Percentiles rank a stretch among this genome's conserved stretches.
These are phyloP conservation scores for Peronospora destructor DNA, from an alignment of 352 stramenopile species.

Conservation along the genomic window DNA sequence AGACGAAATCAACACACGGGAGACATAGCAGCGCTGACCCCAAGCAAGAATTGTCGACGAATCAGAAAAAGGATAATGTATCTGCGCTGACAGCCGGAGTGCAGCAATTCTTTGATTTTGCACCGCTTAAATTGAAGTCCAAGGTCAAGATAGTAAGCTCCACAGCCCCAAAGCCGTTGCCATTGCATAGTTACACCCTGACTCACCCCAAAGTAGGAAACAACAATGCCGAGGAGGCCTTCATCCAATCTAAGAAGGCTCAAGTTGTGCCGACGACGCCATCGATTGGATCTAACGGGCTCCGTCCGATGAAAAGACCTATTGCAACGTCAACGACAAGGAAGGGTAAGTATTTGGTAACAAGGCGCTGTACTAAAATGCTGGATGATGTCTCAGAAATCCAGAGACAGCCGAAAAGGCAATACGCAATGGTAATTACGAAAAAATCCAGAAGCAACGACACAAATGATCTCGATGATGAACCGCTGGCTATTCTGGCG, in stretches of 20 bases:
- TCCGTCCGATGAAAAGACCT: constrained; percentile 27
- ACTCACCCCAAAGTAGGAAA: constrained; percentile 14
- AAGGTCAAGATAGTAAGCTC: constrained; percentile 15
- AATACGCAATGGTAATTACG: constrained; percentile 22
- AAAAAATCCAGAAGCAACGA: constrained; percentile 1
- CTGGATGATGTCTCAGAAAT: constrained; percentile 19
- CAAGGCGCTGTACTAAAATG: constrained; percentile 43
- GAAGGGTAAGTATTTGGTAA: constrained; percentile 36
- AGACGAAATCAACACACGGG: background rate
- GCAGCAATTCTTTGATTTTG: constrained; percentile 38
- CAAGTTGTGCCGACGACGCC: constrained; percentile 3
- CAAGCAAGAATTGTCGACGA: constrained; percentile 1
- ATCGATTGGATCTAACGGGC: constrained; percentile 37
- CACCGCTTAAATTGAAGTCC: constrained; percentile 24
- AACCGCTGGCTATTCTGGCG: constrained; percentile 16
- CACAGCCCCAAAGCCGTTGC: constrained; percentile 24
- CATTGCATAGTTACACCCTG: constrained; percentile 20
- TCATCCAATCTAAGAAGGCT: constrained; percentile 6
- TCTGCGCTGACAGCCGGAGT: constrained; percentile 16
- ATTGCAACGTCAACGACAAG: constrained; percentile 28
- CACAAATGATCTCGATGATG: constrained; percentile 18
- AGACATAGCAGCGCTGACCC: background rate
- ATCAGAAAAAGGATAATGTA: constrained; percentile 10
- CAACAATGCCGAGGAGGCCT: constrained; percentile 2
- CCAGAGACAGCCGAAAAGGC: constrained; percentile 12